These are phyloP conservation scores for Butyriboletus pseudospeciosus DNA, from an alignment of 1,284 basidiomycete genomes.

Conservation along the genomic window DNA sequence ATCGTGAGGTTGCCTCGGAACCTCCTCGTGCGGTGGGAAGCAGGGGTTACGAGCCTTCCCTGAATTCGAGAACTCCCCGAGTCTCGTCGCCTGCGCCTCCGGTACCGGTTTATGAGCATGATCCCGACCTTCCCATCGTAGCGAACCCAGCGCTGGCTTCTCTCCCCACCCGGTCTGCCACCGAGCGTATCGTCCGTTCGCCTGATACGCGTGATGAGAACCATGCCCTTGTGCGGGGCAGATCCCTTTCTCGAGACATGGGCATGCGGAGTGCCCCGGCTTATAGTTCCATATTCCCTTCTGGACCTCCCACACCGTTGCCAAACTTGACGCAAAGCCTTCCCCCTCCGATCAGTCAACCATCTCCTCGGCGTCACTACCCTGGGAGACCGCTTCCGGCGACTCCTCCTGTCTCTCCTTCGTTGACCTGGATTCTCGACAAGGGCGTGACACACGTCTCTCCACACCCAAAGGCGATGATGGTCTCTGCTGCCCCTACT, in stretches of 20 bases:
- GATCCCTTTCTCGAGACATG: constrained; percentile 30
- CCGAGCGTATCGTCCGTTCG: constrained; percentile 29
- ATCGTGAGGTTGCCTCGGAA: constrained; percentile 22
- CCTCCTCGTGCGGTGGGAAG: constrained; percentile 17
- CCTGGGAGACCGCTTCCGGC: constrained; percentile 32
- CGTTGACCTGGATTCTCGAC: constrained; percentile 33
- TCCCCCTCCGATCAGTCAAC: constrained; percentile 16
- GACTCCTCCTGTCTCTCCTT: constrained; percentile 32
- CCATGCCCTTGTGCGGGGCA: constrained; percentile 27
- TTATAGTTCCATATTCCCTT: constrained; percentile 33
- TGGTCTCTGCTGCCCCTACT: constrained; percentile 18
- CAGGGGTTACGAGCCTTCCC: constrained; percentile 14
- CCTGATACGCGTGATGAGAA: constrained; percentile 30
- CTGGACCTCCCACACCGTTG: constrained; percentile 27
- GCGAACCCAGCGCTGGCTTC: constrained; percentile 13
- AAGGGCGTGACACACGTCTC: constrained; percentile 14
- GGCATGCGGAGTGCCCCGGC: constrained; percentile 33
- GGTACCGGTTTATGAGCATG: constrained; percentile 24
- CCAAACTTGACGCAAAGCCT: constrained; percentile 26
- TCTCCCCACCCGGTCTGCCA: constrained; percentile 28
- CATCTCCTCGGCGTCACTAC: constrained; percentile 30
- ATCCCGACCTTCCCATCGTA: constrained; percentile 27
- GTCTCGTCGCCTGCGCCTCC: constrained; percentile 22
- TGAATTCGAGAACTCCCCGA: constrained; percentile 22
- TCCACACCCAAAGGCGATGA: constrained; percentile 14